Evolutionary conservation across 345 rosid species (phyloP).

Genomic region (Orychophragmus violaceus): DNA sequence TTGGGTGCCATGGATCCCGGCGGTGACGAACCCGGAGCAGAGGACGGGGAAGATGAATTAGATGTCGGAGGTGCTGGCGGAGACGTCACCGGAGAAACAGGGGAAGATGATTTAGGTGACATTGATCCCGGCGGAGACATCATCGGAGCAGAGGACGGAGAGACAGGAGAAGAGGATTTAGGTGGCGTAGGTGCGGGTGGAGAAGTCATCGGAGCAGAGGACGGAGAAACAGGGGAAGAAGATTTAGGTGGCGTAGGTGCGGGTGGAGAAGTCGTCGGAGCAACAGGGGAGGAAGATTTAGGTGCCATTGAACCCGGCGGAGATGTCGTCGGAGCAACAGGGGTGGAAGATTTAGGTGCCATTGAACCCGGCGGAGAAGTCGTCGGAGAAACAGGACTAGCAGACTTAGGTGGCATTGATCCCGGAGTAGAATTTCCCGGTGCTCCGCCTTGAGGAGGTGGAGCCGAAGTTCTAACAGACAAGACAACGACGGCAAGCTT

Average conservation of each 20-base stretch:
- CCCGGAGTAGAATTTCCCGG: conserved; percentile 24
- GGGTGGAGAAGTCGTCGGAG: neutral
- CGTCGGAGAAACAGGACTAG: conserved; percentile 8
- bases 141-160: neutral
- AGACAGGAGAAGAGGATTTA: neutral
- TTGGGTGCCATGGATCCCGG: conserved; percentile 20
- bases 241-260: conserved; percentile 12
- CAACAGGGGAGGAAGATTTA: neutral
- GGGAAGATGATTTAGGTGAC: neutral
- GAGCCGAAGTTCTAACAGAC: conserved; percentile 38
- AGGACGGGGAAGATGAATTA: no score
- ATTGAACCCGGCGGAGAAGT: neutral
- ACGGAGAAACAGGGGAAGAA: conserved; percentile 17
- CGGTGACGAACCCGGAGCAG: conserved; percentile 10
- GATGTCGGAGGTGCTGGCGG: conserved; percentile 1
- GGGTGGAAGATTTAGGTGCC: neutral
- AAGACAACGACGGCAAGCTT: conserved; percentile 54
- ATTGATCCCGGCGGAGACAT: neutral
- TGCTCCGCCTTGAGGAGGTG: conserved; percentile 29
- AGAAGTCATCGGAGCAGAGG: no score
- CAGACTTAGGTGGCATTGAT: neutral
- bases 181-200: conserved; percentile 11
- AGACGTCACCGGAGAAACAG: neutral
- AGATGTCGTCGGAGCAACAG: neutral
- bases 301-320: neutral